Base-by-base conservation (phyloP, 2,329 filamentous ascomycete genomes). In the Trichoderma oligosporum region DNA sequence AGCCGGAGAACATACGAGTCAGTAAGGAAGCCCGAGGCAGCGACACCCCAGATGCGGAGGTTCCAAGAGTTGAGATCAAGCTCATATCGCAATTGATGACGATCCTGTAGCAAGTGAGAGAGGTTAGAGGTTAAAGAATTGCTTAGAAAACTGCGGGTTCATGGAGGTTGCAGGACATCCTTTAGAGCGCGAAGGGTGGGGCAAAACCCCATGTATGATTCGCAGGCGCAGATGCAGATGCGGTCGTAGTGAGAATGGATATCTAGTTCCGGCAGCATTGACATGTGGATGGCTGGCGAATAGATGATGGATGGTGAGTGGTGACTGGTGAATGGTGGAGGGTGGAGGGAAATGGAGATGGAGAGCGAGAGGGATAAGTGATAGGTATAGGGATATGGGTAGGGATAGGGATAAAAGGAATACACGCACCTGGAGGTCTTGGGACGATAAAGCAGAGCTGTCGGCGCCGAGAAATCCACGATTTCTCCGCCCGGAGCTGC, bases 41-140 rank as follows among this genome's bases (percentile, higher is more conserved):
- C 77, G 27, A 81, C 78, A 2, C 75, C 78, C 78, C 78, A 81
- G 41, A 81, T 80, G 39, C 78, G 73, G 49, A 81, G 66, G 63
- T 81, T 81, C 78, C 78, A 81, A 1, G 76, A 76, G 63, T 81
- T 81, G 16, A 81, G 69, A 60, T 81, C 78, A 33, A 81, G 73
- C 63, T 81, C 78, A 64, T 80, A 80, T 58, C 78, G 75, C 33
- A 81, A 63, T 62, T 81, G 78, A 56, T 74, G 72, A 48, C 78
- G 78, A 65, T 81, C 78, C 77, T 80, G 61, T 60, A 25, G 7
- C 20, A 48, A 18, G 11, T 27, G n/a, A 25, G 35, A 12, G 18
- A 25, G 18, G 54, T 57, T 57, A 57, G 25, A 41, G 20, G 44
- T 22, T 27, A 46, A 20, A 27, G 39, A 6, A 11, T 31, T 31